Evolutionary conservation across 2,329 filamentous ascomycete species (phyloP).

Genomic region (Dothiorella sarmentorum): DNA sequence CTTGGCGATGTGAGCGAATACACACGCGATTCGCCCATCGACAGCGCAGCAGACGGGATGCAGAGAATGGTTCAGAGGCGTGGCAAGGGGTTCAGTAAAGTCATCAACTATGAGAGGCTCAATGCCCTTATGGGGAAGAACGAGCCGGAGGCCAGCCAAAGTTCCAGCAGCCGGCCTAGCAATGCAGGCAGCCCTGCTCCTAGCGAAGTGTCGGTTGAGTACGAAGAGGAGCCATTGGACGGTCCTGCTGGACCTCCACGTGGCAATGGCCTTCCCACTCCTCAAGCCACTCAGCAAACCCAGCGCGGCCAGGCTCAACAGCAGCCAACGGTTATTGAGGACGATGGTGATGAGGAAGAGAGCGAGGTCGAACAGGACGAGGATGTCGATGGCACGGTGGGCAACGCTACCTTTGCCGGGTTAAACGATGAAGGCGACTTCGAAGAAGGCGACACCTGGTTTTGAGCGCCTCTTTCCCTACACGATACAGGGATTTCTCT

Average conservation of each 20-base stretch:
- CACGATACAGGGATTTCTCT: background rate
- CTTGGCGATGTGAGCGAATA: constrained; percentile 38
- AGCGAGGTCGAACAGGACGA: constrained; percentile 1
- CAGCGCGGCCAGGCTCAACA: background rate
- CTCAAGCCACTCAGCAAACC: constrained; percentile 1
- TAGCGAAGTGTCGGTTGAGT: background rate
- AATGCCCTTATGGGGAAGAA: constrained; percentile 24
- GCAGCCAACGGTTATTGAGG: background rate
- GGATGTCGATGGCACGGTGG: constrained; percentile 1
- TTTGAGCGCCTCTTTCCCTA: no score
- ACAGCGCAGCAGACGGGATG: constrained; percentile 44
- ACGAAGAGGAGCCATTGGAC: constrained; percentile 4
- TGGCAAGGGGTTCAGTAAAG: constrained; percentile 39
- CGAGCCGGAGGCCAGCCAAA: constrained; percentile 4
- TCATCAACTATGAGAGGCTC: constrained; percentile 48
- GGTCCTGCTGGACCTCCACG: background rate
- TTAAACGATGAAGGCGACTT: constrained; percentile 6
- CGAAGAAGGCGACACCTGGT: background rate
- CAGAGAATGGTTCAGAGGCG: constrained; percentile 46
- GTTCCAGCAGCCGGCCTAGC: constrained; percentile 11
- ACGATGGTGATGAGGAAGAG: constrained; percentile 7
- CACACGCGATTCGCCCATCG: constrained; percentile 35
- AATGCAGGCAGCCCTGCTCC: constrained; percentile 11
- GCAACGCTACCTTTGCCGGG: background rate
- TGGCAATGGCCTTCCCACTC: background rate